These are phyloP conservation scores for Trichoderma sp. DNA, from an alignment of 2,329 filamentous ascomycete species.

Conservation along the genomic window DNA sequence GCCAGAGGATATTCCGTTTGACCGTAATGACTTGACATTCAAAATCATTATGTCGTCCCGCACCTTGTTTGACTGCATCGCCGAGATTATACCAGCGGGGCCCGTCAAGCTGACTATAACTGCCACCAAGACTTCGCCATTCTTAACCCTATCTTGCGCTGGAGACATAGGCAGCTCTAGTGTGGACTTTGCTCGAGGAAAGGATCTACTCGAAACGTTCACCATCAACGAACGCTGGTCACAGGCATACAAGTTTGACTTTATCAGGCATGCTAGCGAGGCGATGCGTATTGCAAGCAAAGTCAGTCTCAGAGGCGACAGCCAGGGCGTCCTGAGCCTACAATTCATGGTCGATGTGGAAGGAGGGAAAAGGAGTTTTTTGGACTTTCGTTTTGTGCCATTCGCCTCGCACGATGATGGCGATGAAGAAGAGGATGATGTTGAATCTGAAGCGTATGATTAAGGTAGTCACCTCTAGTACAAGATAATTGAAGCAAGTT, in stretches of 20 bases:
- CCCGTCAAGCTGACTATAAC: constrained; percentile 69
- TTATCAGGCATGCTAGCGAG: constrained; percentile 79
- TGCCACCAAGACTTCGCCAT: constrained; percentile 62
- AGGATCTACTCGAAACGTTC: constrained; percentile 72
- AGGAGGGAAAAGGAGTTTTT: constrained; percentile 64
- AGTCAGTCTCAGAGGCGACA: constrained; percentile 84
- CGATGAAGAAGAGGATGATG: constrained; percentile 20
- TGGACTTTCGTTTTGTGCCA: constrained; percentile 81
- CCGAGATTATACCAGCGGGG: constrained; percentile 67
- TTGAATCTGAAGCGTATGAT: neutral
- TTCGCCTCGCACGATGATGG: constrained; percentile 59
- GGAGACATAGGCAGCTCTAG: constrained; percentile 59
- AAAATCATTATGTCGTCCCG: constrained; percentile 91
- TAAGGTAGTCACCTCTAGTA: neutral
- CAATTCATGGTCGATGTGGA: constrained; percentile 96
- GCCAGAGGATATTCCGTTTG: constrained; percentile 82
- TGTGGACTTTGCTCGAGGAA: constrained; percentile 64
- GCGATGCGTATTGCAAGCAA: constrained; percentile 95
- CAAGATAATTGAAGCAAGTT: neutral
- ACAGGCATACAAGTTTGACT: constrained; percentile 81
- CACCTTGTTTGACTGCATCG: constrained; percentile 68
- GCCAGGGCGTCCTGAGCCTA: constrained; percentile 84
- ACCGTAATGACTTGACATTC: constrained; percentile 73
- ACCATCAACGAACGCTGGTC: constrained; percentile 57
- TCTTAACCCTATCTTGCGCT: constrained; percentile 68